These are phyloP conservation scores for Schizopora paradoxa DNA, from an alignment of 1,284 basidiomycete species.

Conservation along the genomic window DNA sequence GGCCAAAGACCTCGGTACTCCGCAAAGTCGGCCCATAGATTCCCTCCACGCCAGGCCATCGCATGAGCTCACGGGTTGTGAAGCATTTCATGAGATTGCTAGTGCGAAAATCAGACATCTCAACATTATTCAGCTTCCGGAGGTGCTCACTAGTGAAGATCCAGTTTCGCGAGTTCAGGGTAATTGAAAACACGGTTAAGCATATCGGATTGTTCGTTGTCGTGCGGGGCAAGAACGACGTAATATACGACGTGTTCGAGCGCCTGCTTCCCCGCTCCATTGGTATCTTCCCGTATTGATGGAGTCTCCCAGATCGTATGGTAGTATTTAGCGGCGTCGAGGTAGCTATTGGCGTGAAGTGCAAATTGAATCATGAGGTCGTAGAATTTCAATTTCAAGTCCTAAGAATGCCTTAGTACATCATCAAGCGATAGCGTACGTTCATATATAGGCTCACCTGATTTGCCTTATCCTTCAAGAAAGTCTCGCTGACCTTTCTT, in stretches of 20 bases:
- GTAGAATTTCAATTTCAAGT: conserved; percentile 94
- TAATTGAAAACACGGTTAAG: conserved; percentile 82
- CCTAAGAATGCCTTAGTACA: conserved; percentile 44
- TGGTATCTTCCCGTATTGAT: conserved; percentile 78
- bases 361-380: conserved; percentile 95
- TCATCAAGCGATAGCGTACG: not conserved
- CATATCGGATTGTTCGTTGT: conserved; percentile 98
- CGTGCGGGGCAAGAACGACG: conserved; percentile 87
- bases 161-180: conserved; percentile 73
- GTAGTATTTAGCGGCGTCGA: conserved; percentile 94
- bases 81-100: conserved; percentile 97
- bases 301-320: conserved; percentile 96
- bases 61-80: conserved; percentile 91
- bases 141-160: conserved; percentile 76
- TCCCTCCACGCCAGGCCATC: conserved; percentile 94
- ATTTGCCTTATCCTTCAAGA: conserved; percentile 84
- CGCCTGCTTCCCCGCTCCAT: conserved; percentile 71
- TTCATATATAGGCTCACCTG: conserved; percentile 52
- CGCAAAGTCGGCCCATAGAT: conserved; percentile 85
- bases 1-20: conserved; percentile 76
- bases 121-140: conserved; percentile 9
- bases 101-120: conserved; percentile 10
- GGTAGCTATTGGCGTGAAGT: conserved; percentile 77
- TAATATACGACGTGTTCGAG: conserved; percentile 94
- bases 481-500: conserved; percentile 92